Conservation (phyloP, 2,329 filamentous ascomycete species). For the Bimuria novae-zelandiae region DNA sequence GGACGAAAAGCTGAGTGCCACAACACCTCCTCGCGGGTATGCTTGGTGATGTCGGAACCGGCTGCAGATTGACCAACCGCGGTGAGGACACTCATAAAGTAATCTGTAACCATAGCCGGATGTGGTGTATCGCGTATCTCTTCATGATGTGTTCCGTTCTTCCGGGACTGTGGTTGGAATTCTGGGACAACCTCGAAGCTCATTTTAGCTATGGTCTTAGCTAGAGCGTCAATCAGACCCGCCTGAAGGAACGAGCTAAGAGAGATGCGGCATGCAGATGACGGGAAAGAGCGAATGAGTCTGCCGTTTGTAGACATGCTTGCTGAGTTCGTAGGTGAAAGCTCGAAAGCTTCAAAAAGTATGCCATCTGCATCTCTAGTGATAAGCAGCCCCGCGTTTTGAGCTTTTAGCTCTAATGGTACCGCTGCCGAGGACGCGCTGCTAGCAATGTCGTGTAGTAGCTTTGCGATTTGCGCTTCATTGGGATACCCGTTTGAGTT, state of each 20-base stretch:
- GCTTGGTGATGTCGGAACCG: conserved; percentile 48
- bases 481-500: not conserved
- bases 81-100: conserved; percentile 48
- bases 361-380: conserved; percentile 21
- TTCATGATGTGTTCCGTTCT: conserved; percentile 39
- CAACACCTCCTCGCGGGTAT: conserved; percentile 58
- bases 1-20: conserved; percentile 44
- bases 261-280: conserved; percentile 38
- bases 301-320: conserved; percentile 46
- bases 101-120: conserved; percentile 57
- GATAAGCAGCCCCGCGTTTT: conserved; percentile 53
- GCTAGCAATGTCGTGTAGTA: conserved; percentile 20
- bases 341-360: conserved; percentile 51
- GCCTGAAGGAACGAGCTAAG: conserved; percentile 13
- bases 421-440: conserved; percentile 21
- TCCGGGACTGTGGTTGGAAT: conserved; percentile 41
- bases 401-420: conserved; percentile 45
- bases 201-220: conserved; percentile 36
- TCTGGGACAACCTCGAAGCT: conserved; percentile 35
- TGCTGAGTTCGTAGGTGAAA: conserved; percentile 43
- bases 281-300: conserved; percentile 51
- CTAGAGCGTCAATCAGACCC: conserved; percentile 18
- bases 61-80: conserved; percentile 36
- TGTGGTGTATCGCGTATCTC: conserved; percentile 54
- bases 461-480: not conserved